Base-by-base conservation (phyloP, 495 filamentous ascomycete species). In the Aspergillus saccharolyticus region DNA sequence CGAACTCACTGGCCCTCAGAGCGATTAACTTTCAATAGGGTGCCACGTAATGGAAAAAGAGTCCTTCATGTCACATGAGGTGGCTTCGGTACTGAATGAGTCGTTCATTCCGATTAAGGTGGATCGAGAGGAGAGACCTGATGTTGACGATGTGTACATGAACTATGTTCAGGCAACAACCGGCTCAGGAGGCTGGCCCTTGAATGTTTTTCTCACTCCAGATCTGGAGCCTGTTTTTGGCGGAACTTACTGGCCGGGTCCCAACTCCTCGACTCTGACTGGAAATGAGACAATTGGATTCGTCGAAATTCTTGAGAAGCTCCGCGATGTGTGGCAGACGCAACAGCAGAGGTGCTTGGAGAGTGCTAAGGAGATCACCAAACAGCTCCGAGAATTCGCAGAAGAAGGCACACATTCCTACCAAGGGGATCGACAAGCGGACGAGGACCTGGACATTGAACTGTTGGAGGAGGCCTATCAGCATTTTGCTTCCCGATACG, bases 91-190 rank as follows among this genome's bases (percentile, higher is more conserved):
- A 55, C 81, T 98, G 44, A 98, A 97, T 72, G 77, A 85, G 54
- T 80, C 85, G 47, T 97, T 97, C 70, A 85, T 98, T 20, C 94
- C 94, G 8, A 86, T 98, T 71, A 88, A 96, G 62, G 81, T 97
- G 61, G 94, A 98, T 68, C 85, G 92, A 25, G 94, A 98, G 70
- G 93, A 97, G 70, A 87, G 93, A 33, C 94, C 95, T 1, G 92
- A 97, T 68, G 83, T 97, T 62, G 94, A 98, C 67, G 87, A 90
- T 52, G 91, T 97, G 56, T 98, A 97, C 69, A 96, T 97, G 89
- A 96, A 96, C 74, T 98, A 95, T 74, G 89, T 95, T 28, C 90
- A 96, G 75, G 93, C 92, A 5, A 92, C 93, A 16, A 96, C 87
- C 39, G 91, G 90, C 18, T 90, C 87, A 1, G 95, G 91, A 3